These are phyloP conservation scores for Aphanomyces astaci DNA, from an alignment of 352 stramenopile genomes.

Conservation along the genomic window DNA sequence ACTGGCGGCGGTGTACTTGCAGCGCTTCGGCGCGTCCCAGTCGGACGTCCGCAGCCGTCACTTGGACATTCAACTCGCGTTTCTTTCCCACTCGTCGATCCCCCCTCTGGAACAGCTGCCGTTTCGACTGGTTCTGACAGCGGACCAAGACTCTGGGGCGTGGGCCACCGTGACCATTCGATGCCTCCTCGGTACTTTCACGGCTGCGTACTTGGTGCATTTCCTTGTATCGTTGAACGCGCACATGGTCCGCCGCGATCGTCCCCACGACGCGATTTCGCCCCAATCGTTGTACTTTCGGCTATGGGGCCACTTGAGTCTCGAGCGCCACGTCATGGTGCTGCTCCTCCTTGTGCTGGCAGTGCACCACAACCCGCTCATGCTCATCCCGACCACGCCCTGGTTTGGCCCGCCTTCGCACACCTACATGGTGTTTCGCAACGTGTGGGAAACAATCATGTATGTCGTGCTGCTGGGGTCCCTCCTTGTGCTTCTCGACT, in stretches of 20 bases:
- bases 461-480: not conserved
- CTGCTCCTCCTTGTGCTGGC: not conserved
- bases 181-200: not conserved
- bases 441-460: not conserved
- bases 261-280: not conserved
- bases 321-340: slow-evolving; percentile 6
- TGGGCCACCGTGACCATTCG: not conserved
- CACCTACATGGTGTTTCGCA: slow-evolving; percentile 14
- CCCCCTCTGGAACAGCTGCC: not conserved
- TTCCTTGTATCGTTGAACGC: not conserved
- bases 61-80: not conserved
- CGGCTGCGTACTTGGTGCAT: not conserved
- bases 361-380: not conserved
- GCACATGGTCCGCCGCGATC: not conserved
- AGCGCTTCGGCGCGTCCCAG: not conserved
- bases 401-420: not conserved
- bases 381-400: not conserved
- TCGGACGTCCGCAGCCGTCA: not conserved
- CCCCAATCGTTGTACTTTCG: not conserved
- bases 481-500: not conserved
- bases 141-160: not conserved
- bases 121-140: not conserved
- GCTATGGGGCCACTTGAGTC: slow-evolving; percentile 8
- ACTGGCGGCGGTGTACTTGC: not conserved
- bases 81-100: not conserved